These are phyloP conservation scores for Cicer judaicum DNA, from an alignment of 306 rosid species.

Conservation along the genomic window DNA sequence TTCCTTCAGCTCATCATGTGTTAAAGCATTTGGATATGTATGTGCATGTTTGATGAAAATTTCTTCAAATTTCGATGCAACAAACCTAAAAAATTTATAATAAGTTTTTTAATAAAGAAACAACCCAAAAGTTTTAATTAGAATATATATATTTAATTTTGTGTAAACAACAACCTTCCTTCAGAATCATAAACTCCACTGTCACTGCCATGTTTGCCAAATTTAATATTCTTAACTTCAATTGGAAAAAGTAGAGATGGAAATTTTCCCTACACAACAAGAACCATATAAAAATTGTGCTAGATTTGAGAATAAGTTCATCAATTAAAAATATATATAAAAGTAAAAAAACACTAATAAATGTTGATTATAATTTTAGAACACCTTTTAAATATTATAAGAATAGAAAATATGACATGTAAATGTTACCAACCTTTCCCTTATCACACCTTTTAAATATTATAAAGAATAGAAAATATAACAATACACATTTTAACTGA, in stretches of 20 bases:
- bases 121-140: neutral
- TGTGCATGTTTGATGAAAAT: slow-evolving; percentile 68
- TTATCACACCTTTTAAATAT: no score
- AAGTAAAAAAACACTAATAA: no score
- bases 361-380: no score
- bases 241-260: slow-evolving; percentile 71
- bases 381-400: no score
- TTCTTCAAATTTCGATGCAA: slow-evolving; percentile 69
- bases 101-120: neutral
- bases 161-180: slow-evolving; percentile 62
- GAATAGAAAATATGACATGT: no score
- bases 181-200: slow-evolving; percentile 66
- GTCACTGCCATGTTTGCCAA: slow-evolving; percentile 74
- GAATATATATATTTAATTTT: no score
- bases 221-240: slow-evolving; percentile 63
- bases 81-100: slow-evolving; percentile 56
- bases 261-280: slow-evolving; percentile 64
- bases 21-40: slow-evolving; percentile 59
- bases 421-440: no score
- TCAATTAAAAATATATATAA: no score
- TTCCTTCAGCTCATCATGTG: slow-evolving; percentile 60
- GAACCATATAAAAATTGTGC: neutral
- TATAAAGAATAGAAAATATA: no score
- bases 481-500: no score
- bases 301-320: no score